Evolutionary conservation across 805 yeast genomes (phyloP), one percentile per base, ranked within the genome.

Genomic region (Saccharomycopsis babjevae): DNA sequence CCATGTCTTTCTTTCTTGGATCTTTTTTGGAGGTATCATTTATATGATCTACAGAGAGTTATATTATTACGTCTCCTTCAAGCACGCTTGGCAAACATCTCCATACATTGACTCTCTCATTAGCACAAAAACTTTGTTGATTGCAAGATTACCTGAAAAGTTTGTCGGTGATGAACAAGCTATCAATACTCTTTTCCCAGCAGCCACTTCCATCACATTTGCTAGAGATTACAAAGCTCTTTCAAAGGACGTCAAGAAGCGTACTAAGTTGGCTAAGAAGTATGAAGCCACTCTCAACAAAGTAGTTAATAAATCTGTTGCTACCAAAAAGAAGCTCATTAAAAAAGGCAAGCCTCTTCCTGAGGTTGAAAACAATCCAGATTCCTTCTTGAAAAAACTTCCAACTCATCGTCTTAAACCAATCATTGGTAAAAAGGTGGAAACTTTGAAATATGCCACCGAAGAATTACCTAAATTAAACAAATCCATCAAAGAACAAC

Each of bases 381-480:
- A 78, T 64, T 77, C 83, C 54, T 90, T 88, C 71, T 83, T 90
- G 64, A 86, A 87, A 73, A 91, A 90, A 76, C 81, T 93, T 67
- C 97, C 97, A 56, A 85, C 89, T 39, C 93, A 89, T 73, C 82
- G 82, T 65, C 79, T 90, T 67, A 82, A 81, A 68, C 83, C 83
- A 61, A 73, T 88, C 62, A 78, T 86, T 67, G 96, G 97, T 62
- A 74, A 88, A 73, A 92, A 92, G 74, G 97, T 92, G 60, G 86
- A 86, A 68, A 87, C 97, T 39, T 81, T 93, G 68, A 81, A 85
- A 58, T 87, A 90, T 69, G 84, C 87, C 64, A 78, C 82, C 58
- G 83, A 84, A 65, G 79, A 79, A 67, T 73, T 92, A 58, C 86
- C 85, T 25, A 88, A 86, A 66, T 77, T 86, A 68, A 89, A 88